Conservation (phyloP, 2,329 filamentous ascomycete species). For the Nakataea oryzae region DNA sequence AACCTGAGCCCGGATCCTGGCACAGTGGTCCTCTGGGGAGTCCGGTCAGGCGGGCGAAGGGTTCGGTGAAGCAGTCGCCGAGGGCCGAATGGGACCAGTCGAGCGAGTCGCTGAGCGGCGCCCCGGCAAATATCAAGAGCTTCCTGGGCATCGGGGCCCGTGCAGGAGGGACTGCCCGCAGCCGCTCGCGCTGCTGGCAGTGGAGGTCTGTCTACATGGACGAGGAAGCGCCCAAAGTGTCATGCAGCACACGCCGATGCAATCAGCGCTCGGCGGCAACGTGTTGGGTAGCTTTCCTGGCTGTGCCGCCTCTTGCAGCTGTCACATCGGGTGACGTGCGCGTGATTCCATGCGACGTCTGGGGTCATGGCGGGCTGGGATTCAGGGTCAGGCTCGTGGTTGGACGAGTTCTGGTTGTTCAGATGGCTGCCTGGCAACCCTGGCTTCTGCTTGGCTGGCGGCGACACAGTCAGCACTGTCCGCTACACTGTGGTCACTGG, state of each 20-base stretch:
- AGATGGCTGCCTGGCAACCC: background rate
- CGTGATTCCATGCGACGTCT: too few relatives aligned
- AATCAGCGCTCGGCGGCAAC: background rate
- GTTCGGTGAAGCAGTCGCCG: constrained; percentile 30
- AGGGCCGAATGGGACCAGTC: constrained; percentile 43
- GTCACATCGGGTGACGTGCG: too few relatives aligned
- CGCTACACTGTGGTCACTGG: too few relatives aligned
- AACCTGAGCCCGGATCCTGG: background rate
- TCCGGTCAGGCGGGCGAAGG: constrained; percentile 27
- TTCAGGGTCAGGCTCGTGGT: too few relatives aligned
- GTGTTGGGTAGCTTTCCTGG: background rate
- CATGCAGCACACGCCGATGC: background rate
- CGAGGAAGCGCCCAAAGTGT: background rate
- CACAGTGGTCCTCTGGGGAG: constrained; percentile 7
- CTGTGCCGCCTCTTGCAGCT: too few relatives aligned
- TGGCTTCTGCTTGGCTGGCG: too few relatives aligned
- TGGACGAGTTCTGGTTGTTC: background rate
- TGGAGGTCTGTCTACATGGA: background rate
- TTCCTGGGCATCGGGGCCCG: constrained; percentile 16
- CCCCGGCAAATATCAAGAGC: constrained; percentile 34
- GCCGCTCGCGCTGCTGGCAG: background rate
- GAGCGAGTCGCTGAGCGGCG: constrained; percentile 43
- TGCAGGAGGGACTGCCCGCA: too few relatives aligned
- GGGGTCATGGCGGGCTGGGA: too few relatives aligned
- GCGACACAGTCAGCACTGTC: background rate